A percentile compares a stretch with the other conserved stretches of the same genome.
These are phyloP conservation scores for Protostelium mycophagum DNA, from an alignment of 78 protist genomes.

Conservation along the genomic window DNA sequence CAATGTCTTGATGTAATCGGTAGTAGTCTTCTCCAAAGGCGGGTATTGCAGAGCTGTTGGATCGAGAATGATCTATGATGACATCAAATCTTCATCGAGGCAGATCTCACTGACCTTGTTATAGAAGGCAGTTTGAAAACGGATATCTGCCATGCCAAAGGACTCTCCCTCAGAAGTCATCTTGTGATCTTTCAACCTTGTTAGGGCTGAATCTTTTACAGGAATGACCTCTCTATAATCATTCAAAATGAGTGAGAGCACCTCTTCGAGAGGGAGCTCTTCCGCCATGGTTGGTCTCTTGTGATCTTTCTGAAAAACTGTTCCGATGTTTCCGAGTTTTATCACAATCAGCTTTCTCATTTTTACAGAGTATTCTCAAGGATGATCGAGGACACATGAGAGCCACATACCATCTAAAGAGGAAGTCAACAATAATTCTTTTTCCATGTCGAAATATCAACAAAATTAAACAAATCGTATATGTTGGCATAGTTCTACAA, in stretches of 20 bases:
- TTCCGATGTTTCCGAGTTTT: no score
- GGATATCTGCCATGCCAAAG: background rate
- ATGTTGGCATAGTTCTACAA: no score
- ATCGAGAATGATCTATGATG: background rate
- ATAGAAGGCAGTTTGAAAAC: background rate
- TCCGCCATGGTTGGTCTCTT: no score
- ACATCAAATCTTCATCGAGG: background rate
- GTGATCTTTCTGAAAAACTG: no score
- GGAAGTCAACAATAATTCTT: no score
- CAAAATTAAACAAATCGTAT: no score
- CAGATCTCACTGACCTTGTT: background rate
- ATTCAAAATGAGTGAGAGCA: background rate
- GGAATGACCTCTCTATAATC: background rate
- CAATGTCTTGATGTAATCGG: background rate
- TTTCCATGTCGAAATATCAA: no score
- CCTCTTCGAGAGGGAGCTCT: background rate
- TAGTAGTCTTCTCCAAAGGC: background rate
- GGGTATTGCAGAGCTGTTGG: background rate
- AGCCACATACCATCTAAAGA: no score
- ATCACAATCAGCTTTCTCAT: no score
- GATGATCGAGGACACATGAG: no score
- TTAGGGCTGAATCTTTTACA: background rate
- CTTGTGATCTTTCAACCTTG: background rate
- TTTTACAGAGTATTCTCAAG: no score
- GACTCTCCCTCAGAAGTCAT: background rate